Evolutionary conservation across 345 rosid genomes (phyloP), one percentile per base, ranked within the genome.

Genomic region (Nephelium lappaceum): DNA sequence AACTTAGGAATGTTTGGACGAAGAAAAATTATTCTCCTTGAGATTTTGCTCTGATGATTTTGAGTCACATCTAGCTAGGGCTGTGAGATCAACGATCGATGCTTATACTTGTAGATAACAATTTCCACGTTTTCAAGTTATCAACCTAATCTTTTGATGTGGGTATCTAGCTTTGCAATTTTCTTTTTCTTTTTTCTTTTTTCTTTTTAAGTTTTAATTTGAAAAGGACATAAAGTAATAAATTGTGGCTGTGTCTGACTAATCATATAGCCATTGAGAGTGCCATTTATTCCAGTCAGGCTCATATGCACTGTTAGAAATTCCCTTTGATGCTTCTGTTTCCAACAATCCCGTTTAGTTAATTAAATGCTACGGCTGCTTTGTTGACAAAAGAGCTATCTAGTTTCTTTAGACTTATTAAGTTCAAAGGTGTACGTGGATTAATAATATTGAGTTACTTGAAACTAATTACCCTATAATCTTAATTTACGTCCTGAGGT

Each of bases 41-140:
- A 14, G 55, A 53, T 53, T 5, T 53, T 53, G 19, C 7, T 53
- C 6, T 10, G 58, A 53, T 16, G n/a, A 16, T 51, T 19, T 62
- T 73, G 86, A 78, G 82, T 88, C 90, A 82, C 85, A 78, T 79
- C 83, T 74, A 76, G 71, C 80, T 74, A 76, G 73, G 80, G 15
- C 78, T 76, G 68, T 65, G 47, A 60, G 74, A 80, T 81, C 83
- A 65, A 77, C 80, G 84, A 89, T 84, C 76, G 85, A 89, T 85
- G 90, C 88, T 78, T 86, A 81, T 86, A 84, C 94, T 92, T 90
- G 91, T 87, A 87, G 91, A 85, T 80, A 92, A 89, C 94, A 87
- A 87, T 86, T 88, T 89, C 91, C 84, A 81, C 78, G 84, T 81
- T 83, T 81, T 83, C 83, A 92, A 90, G 93, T 75, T 85, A 84